Conservation (phyloP, 2,329 filamentous ascomycete species). For the Aspergillus nomiae region DNA sequence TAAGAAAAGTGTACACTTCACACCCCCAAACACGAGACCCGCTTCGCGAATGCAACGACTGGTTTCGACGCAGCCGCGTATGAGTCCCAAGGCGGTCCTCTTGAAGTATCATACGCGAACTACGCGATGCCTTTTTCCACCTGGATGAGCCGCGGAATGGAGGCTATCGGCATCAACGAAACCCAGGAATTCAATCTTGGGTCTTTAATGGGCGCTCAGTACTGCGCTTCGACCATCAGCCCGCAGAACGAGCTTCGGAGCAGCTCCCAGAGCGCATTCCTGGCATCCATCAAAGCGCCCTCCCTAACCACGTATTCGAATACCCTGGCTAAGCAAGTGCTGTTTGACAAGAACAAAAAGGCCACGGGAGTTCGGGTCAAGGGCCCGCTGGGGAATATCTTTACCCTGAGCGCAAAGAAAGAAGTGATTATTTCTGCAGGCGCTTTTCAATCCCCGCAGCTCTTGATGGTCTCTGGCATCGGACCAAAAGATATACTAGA, state of each 20-base stretch:
- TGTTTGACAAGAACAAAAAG: constrained; percentile 50
- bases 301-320: constrained; percentile 43
- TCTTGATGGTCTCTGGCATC: constrained; percentile 52
- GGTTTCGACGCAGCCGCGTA: constrained; percentile 24
- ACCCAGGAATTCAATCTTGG: constrained; percentile 43
- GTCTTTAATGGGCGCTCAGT: constrained; percentile 37
- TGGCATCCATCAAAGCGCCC: constrained; percentile 17
- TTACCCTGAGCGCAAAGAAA: constrained; percentile 49
- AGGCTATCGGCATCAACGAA: constrained; percentile 40
- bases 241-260: constrained; percentile 49
- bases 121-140: constrained; percentile 36
- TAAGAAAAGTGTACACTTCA: constrained; percentile 31
- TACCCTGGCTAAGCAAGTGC: constrained; percentile 46
- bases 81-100: constrained; percentile 29
- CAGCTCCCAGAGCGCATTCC: constrained; percentile 44
- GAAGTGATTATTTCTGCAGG: constrained; percentile 54
- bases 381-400: constrained; percentile 35
- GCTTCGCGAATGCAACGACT: constrained; percentile 24
- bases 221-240: constrained; percentile 50
- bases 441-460: constrained; percentile 53
- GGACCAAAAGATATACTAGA: constrained; percentile 36
- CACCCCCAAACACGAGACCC: constrained; percentile 18
- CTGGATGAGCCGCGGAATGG: constrained; percentile 37
- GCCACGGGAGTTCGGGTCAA: constrained; percentile 48
- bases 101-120: constrained; percentile 42